Evolutionary conservation across 192 early-diverging fungal species (phyloP).

Genomic region (Paraglomus brasilianum): DNA sequence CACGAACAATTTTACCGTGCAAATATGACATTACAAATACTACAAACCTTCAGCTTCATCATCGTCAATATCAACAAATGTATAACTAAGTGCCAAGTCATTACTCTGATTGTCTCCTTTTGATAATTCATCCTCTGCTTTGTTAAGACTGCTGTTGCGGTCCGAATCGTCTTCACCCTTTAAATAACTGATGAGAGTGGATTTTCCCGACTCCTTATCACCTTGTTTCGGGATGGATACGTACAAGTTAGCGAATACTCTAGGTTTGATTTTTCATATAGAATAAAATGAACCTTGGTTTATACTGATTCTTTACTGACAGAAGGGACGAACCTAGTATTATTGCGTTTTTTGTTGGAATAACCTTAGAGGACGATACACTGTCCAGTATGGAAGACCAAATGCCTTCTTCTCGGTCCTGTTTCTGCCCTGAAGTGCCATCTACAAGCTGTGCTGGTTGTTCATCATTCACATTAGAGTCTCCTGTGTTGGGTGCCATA

Average conservation of each 20-base stretch:
- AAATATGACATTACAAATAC: constrained; percentile 3
- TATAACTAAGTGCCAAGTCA: constrained; percentile 81
- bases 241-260: not conserved
- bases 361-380: constrained; percentile 72
- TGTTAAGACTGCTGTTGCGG: constrained; percentile 42
- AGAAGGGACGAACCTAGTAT: constrained; percentile 63
- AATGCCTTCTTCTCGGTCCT: constrained; percentile 46
- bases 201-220: constrained; percentile 81
- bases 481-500: no score
- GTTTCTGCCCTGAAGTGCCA: no score
- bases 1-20: not conserved
- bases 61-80: constrained; percentile 82
- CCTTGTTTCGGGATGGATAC: constrained; percentile 40
- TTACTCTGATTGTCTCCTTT: constrained; percentile 50
- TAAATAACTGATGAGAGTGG: constrained; percentile 68
- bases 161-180: constrained; percentile 46
- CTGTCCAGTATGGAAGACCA: constrained; percentile 81
- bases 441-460: no score
- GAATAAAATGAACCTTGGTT: not conserved
- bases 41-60: constrained; percentile 77
- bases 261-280: not conserved
- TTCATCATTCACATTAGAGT: no score
- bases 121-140: constrained; percentile 39
- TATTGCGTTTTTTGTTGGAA: constrained; percentile 75
- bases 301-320: constrained; percentile 6